phyloP scores from a whole-genome alignment of 2,329 filamentous ascomycete species.

The Blastomyces parvus region DNA sequence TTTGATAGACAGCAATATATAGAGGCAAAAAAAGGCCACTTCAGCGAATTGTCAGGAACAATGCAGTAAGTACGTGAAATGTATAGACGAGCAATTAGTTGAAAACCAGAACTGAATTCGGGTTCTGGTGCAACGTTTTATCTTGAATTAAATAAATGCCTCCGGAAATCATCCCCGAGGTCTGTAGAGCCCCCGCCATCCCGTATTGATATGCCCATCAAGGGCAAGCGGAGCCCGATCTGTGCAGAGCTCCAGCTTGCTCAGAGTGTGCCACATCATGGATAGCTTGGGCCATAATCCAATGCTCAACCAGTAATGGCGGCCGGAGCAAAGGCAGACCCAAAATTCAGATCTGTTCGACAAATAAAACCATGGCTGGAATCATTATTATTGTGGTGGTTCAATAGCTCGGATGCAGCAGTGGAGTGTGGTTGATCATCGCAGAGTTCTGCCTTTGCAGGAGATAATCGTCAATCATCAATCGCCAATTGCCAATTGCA shows the following conservation, averaged over 20 bases:
- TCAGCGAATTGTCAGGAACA: not conserved
- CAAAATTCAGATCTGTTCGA: not conserved
- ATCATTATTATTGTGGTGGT: not conserved
- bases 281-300: not conserved
- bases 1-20: not conserved
- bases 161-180: not conserved
- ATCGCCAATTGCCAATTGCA: no score
- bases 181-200: not conserved
- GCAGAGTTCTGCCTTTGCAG: not conserved
- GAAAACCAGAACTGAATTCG: not conserved
- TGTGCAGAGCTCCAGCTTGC: not conserved
- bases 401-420: not conserved
- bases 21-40: not conserved
- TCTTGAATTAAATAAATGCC: not conserved
- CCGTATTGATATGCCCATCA: not conserved
- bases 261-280: not conserved
- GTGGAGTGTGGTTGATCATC: not conserved
- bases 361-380: not conserved
- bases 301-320: not conserved
- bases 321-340: not conserved
- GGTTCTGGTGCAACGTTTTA: not conserved
- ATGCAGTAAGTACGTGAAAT: not conserved
- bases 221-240: not conserved
- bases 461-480: not conserved
- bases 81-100: not conserved